phyloP scores from a whole-genome alignment of 352 stramenopile species.

The Phytopythium chamaehyphon region DNA sequence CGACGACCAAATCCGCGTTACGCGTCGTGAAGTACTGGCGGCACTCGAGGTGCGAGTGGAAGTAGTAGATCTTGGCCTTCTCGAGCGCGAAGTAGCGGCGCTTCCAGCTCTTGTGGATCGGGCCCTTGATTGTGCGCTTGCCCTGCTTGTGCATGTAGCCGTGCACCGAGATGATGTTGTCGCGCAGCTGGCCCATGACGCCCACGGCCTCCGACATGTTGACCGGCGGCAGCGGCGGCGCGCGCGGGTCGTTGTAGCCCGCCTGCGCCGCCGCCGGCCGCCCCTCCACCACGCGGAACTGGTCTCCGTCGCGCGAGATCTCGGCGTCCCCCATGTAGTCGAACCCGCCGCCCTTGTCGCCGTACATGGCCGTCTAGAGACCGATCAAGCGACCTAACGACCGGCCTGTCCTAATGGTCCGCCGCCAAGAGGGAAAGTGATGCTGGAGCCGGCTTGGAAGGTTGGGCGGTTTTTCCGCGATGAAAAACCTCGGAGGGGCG shows the following conservation, averaged over 20 bases:
- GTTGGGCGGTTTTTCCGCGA: no score
- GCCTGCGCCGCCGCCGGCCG: constrained; percentile 40
- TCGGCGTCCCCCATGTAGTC: constrained; percentile 40
- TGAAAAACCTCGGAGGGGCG: no score
- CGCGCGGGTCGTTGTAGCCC: constrained; percentile 63
- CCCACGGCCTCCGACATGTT: constrained; percentile 73
- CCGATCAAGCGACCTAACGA: constrained; percentile 7
- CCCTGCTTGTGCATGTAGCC: constrained; percentile 89
- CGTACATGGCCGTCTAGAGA: constrained; percentile 51
- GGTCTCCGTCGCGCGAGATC: constrained; percentile 34
- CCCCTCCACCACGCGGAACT: constrained; percentile 45
- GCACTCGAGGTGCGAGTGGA: constrained; percentile 82
- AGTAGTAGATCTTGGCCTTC: constrained; percentile 89
- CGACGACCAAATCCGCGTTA: constrained; percentile 76
- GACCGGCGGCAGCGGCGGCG: constrained; percentile 54
- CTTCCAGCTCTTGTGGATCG: constrained; percentile 87
- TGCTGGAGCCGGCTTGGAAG: no score
- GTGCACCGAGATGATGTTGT: constrained; percentile 88
- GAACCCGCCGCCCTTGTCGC: constrained; percentile 42
- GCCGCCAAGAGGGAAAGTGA: no score
- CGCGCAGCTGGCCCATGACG: constrained; percentile 38
- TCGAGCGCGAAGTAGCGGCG: constrained; percentile 84
- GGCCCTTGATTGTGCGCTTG: constrained; percentile 84
- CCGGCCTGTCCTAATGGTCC: no score
- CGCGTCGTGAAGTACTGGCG: constrained; percentile 86